A percentile compares a stretch with the other conserved stretches of the same genome.
Conservation (phyloP, 371 early-diverging fungal species). For the Amoeboaphelidium protococcarum region DNA sequence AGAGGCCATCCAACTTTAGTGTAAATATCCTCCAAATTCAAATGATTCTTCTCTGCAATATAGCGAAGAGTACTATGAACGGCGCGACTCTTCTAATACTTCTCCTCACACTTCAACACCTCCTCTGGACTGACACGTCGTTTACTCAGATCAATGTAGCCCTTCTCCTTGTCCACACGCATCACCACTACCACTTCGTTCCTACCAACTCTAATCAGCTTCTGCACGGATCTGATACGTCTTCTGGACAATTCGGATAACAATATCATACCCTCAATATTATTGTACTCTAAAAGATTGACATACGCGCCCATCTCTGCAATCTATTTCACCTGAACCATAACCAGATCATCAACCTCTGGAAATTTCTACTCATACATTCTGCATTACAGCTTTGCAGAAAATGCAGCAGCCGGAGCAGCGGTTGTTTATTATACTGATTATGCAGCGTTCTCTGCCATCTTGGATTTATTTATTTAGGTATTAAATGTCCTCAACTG, state of each 20-base stretch:
- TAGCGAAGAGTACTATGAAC: constrained; percentile 37
- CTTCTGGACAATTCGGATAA: constrained; percentile 84
- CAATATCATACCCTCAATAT: constrained; percentile 92
- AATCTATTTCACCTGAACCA: constrained; percentile 92
- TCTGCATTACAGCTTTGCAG: too few relatives aligned
- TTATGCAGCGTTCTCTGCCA: too few relatives aligned
- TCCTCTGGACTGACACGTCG: constrained; percentile 93
- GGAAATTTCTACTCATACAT: constrained; percentile 91
- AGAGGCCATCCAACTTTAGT: constrained; percentile 86
- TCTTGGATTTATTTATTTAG: too few relatives aligned
- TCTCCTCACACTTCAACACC: constrained; percentile 73
- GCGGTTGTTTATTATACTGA: too few relatives aligned
- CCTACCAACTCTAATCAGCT: constrained; percentile 84
- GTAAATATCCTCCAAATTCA: constrained; percentile 59
- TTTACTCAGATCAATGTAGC: constrained; percentile 97
- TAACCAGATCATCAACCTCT: constrained; percentile 90
- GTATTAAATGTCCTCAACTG: too few relatives aligned
- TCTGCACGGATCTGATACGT: constrained; percentile 93
- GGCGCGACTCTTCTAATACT: constrained; percentile 85
- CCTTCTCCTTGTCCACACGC: constrained; percentile 96
- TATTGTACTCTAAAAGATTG: constrained; percentile 62
- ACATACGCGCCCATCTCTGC: constrained; percentile 96
- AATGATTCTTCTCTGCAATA: constrained; percentile 60
- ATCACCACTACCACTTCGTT: constrained; percentile 92
- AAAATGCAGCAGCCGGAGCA: too few relatives aligned